Evolutionary conservation across 1,139 yeast genomes (phyloP), one percentile per base, ranked within the genome.

Genomic region (Scheffersomyces titani): DNA sequence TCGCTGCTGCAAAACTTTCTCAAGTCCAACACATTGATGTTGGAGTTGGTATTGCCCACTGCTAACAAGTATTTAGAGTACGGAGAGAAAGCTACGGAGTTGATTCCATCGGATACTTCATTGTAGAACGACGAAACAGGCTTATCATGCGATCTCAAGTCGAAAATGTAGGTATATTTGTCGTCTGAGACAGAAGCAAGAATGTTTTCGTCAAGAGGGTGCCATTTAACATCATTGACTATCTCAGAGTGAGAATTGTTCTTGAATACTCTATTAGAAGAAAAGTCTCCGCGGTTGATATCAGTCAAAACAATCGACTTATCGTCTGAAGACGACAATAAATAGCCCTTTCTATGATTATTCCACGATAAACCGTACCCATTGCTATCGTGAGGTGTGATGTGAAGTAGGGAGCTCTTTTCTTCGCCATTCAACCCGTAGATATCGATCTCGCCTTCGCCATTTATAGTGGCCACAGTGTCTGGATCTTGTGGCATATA

Each of bases 121-220:
- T 75, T 71, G 50, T 73, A 71, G 44, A 75, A 73, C 11, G 68
- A 64, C 6, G 70, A 60, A 3, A 73, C 72, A 0, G 78, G 75
- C 3, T 63, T 59, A 4, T 58, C 49, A 16, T 66, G 60, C 0
- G 63, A 52, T 62, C 87, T 71, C 18, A 69, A 65, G 66, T 85
- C 88, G 62, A 74, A 82, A 24, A 83, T 61, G 49, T 73, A 70
- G 51, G 82, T 71, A 55, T 70, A 67, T 47, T 77, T 74, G 67
- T 89, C 96, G 61, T 90, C 96, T 11, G 92, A 85, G 0, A 88
- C 93, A 4, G 91, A 80, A 0, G 89, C 94, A 68, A 88, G 84
- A 7, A 85, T 48, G 59, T 79, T 73, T 16, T 72, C 73, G 55
- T 83, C 77, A 57, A 81, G 77, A 44, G 71, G 69, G 64, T 87